Evolutionary conservation across 2,329 filamentous ascomycete species (phyloP), one percentile per base, ranked within the genome.

Genomic region (Talaromyces sp.): DNA sequence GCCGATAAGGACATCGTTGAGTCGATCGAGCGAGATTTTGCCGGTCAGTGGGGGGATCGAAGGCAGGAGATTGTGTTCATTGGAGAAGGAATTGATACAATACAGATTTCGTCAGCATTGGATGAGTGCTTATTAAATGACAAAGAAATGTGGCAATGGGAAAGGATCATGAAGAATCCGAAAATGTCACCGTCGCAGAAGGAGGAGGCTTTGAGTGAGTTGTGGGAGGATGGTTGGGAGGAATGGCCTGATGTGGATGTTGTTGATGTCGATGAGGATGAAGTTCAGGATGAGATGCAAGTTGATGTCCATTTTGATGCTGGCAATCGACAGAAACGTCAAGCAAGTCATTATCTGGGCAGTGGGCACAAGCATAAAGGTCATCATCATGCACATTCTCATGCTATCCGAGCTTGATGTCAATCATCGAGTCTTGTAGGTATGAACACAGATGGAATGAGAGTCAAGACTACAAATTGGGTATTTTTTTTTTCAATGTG

Each of bases 51-150:
- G 87, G 89, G 88, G 0, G 89, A 92, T 69, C 81, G 89, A 1
- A 81, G 89, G 2, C 89, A 92, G 72, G 89, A 92, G 73, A 73
- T 92, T 7, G 89, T 92, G 2, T 90, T 92, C 66, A 91, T 92
- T 65, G 89, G 89, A 0, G 88, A 91, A 74, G 81, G 82, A 5
- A 79, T 92, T 14, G 81, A 90, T 59, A 71, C 80, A 1, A 71
- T 73, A 5, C 81, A 78, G 0, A 77, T 92, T 16, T 83, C 82
- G 27, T 75, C 74, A 4, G 73, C 83, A 39, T 73, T 92, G 3
- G 86, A 92, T 70, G 75, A 73, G 1, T 91, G 88, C 70, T 72
- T 91, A 27, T 73, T 92, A 2, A 82, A 82, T n/a, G 84, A 88
- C 24, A 73, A 73, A 0, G 89, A 92, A 74, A 84, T 83, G 72